These are phyloP conservation scores for Gamarada debralockiae DNA, from an alignment of 495 filamentous ascomycete species.

Conservation along the genomic window DNA sequence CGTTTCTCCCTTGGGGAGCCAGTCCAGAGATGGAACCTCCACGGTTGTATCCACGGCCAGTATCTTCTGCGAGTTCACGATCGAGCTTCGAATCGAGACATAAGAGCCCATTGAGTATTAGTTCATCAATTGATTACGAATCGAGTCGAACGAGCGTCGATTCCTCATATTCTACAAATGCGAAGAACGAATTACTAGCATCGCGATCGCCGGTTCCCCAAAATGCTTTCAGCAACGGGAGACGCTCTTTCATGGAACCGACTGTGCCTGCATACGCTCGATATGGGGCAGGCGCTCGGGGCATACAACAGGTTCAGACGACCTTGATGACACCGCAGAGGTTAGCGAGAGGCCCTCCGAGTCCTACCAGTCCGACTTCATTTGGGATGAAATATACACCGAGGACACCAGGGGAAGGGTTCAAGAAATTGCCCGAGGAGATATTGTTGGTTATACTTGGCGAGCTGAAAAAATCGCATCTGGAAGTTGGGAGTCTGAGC, in stretches of 20 bases:
- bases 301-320: slow-evolving; percentile 5
- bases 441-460: slow-evolving; percentile 50
- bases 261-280: slow-evolving; percentile 4
- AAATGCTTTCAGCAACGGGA: neutral
- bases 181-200: neutral
- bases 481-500: slow-evolving; percentile 36
- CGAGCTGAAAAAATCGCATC: slow-evolving; percentile 42
- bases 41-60: neutral
- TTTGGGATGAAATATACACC: slow-evolving; percentile 5
- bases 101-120: slow-evolving; percentile 18
- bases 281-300: slow-evolving; percentile 13
- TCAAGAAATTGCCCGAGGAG: slow-evolving; percentile 52
- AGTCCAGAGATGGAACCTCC: neutral
- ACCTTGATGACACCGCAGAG: slow-evolving; percentile 12
- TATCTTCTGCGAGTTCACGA: slow-evolving; percentile 2
- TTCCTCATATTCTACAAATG: slow-evolving; percentile 1
- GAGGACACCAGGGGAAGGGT: slow-evolving; percentile 39
- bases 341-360: neutral
- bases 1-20: slow-evolving; percentile 1
- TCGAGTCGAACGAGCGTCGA: slow-evolving; percentile 12
- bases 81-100: slow-evolving; percentile 10
- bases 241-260: slow-evolving; percentile 8
- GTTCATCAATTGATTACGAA: slow-evolving; percentile 12
- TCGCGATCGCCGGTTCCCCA: neutral
- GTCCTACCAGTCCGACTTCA: neutral